These are phyloP conservation scores for Xylaria cubensis DNA, from an alignment of 495 filamentous ascomycete species.

Conservation along the genomic window DNA sequence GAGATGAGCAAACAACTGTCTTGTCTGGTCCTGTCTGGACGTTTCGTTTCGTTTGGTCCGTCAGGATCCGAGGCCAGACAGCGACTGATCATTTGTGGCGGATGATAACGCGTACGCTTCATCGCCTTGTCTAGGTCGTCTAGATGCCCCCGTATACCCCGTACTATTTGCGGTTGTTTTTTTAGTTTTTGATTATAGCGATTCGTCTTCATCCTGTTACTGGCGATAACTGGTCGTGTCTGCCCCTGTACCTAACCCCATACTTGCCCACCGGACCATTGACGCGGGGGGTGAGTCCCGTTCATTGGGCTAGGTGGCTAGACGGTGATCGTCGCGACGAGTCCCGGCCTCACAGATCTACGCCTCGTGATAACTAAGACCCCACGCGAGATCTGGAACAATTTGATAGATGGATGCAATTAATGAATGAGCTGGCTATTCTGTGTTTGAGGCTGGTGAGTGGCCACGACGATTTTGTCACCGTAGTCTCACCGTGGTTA, in stretches of 20 bases:
- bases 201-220: slow-evolving; percentile 3
- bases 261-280: slow-evolving; percentile 13
- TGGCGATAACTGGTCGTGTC: neutral
- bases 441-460: slow-evolving; percentile 1
- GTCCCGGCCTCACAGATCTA: slow-evolving; percentile 11
- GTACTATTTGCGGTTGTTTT: neutral
- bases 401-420: too few species aligned
- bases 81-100: slow-evolving; percentile 13
- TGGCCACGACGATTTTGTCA: slow-evolving; percentile 4
- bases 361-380: slow-evolving; percentile 6
- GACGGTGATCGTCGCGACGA: slow-evolving; percentile 7
- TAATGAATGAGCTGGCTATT: neutral
- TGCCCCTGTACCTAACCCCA: slow-evolving; percentile 1
- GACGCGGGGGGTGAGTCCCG: slow-evolving; percentile 18
- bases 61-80: neutral
- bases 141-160: neutral
- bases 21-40: neutral
- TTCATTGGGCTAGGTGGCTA: slow-evolving; percentile 9
- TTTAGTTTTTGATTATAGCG: neutral
- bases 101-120: neutral
- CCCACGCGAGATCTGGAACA: slow-evolving; percentile 21
- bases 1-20: neutral
- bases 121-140: neutral
- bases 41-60: slow-evolving; percentile 24
- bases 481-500: slow-evolving; percentile 11